Percentiles rank a stretch among this genome's conserved stretches.
These are phyloP conservation scores for Metschnikowia lochheadii DNA, from an alignment of 805 yeast species.

Conservation along the genomic window DNA sequence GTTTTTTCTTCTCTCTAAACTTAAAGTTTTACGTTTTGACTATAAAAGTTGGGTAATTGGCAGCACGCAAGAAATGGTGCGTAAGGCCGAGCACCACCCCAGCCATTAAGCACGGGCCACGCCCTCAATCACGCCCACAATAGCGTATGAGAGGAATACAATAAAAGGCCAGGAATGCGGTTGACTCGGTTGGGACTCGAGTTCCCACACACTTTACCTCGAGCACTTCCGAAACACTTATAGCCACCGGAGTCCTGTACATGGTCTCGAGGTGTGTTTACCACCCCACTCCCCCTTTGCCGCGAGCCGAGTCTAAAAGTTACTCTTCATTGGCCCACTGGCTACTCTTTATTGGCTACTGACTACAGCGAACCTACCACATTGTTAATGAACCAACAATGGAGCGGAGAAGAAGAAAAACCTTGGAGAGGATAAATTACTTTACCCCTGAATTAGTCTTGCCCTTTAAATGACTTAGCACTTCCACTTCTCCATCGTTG, in stretches of 20 bases:
- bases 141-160: neutral
- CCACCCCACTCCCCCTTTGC: neutral
- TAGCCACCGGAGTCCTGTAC: neutral
- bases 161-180: no score
- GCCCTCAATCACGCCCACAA: neutral
- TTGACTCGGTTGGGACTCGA: neutral
- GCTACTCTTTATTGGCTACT: neutral
- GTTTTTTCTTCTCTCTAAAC: neutral
- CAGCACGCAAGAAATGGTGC: neutral
- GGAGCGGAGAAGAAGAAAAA: neutral
- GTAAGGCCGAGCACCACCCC: slow-evolving; percentile 2
- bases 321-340: neutral
- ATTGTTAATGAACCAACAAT: neutral
- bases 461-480: no score
- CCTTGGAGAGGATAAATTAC: neutral
- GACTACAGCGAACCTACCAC: neutral
- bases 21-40: neutral
- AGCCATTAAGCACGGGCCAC: neutral
- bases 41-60: neutral
- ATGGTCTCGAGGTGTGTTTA: neutral
- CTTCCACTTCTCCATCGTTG: neutral
- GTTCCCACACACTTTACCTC: neutral
- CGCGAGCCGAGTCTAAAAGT: neutral
- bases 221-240: no score
- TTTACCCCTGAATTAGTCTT: neutral